Conservation (phyloP, 1,284 basidiomycete genomes). For the Ganoderma resinaceum region DNA sequence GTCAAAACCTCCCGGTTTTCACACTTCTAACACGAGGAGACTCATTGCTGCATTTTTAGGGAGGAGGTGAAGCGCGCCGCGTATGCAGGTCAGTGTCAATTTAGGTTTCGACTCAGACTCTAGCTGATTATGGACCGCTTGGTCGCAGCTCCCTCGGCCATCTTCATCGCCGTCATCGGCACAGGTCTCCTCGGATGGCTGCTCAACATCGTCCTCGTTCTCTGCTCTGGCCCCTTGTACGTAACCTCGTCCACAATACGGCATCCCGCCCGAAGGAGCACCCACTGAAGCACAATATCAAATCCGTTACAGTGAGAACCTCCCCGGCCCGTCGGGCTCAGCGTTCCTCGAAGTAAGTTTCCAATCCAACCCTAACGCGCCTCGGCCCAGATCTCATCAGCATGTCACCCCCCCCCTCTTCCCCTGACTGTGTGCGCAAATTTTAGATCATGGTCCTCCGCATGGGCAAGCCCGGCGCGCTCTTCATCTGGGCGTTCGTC, state of each 20-base stretch:
- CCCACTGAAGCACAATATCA: neutral
- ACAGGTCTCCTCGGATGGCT: slow-evolving; percentile 88
- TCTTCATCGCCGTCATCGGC: slow-evolving; percentile 88
- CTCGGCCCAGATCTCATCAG: neutral
- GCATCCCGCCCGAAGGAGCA: neutral
- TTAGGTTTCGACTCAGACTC: neutral
- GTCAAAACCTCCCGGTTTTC: slow-evolving; percentile 35
- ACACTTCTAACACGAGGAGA: neutral
- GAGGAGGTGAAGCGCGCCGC: slow-evolving; percentile 92
- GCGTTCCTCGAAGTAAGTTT: slow-evolving; percentile 70
- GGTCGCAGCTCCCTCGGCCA: slow-evolving; percentile 72
- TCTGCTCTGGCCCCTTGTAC: slow-evolving; percentile 79
- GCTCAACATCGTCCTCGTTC: slow-evolving; percentile 83
- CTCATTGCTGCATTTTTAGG: slow-evolving; percentile 41
- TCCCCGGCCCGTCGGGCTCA: slow-evolving; percentile 71
- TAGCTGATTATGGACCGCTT: neutral
- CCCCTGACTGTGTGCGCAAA: neutral
- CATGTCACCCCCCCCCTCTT: neutral
- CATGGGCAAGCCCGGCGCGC: slow-evolving; percentile 74
- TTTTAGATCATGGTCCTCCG: slow-evolving; percentile 74
- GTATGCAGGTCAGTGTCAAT: slow-evolving; percentile 50
- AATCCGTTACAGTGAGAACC: slow-evolving; percentile 51
- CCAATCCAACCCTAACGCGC: too few species aligned
- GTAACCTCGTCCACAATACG: slow-evolving; percentile 32
- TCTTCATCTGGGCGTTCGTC: slow-evolving; percentile 83